Base-by-base conservation (phyloP, 129 eudicot genomes). In the Ambrosia artemisiifolia region DNA sequence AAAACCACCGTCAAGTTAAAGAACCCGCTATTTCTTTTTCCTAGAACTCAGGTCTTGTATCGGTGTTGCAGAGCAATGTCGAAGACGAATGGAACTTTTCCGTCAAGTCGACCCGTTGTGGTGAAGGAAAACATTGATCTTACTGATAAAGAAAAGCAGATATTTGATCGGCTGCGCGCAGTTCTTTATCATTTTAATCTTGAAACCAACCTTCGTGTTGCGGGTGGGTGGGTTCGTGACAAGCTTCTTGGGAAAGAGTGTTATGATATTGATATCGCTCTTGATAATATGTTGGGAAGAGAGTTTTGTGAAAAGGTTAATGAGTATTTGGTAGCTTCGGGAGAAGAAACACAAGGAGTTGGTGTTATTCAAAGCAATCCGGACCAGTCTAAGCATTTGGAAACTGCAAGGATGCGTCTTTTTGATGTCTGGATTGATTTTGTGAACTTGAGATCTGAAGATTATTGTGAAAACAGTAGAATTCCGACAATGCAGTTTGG, bases 191-290 rank as follows among this genome's bases (percentile, higher is more conserved):
- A 90, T 69, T 94, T 90, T 36, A 76, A 51, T 48, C 85, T 94
- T 18, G 69, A 79, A 61, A 94, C 99, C 24, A 88, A 90, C 80
- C 99, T 94, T 40, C 96, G 97, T 7, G 97, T 94, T 49, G 99
- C 94, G 11, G 99, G 99, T 17, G 99, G 99, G 33, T 94, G 99
- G 99, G 99, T 94, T 8, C 97, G 99, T 44, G 99, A 94, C 51
- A 94, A 94, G 94, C 93, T 95, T 48, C 57, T 95, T 68, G 99
- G 99, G 33, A 90, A 90, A 81, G 99, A 95, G 19, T 95, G 99
- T 55, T 90, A 83, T 68, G 99, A 95, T 69, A 95, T 95, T 40
- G 99, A 95, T 80, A 88, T 95, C 34, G 99, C 99, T 7, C 87
- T 95, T 3, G 97, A 95, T 73, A 71, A 90, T 85, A 95, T 95